phyloP scores from a whole-genome alignment of 306 rosid genomes.

The Dalbergia cochinchinensis region DNA sequence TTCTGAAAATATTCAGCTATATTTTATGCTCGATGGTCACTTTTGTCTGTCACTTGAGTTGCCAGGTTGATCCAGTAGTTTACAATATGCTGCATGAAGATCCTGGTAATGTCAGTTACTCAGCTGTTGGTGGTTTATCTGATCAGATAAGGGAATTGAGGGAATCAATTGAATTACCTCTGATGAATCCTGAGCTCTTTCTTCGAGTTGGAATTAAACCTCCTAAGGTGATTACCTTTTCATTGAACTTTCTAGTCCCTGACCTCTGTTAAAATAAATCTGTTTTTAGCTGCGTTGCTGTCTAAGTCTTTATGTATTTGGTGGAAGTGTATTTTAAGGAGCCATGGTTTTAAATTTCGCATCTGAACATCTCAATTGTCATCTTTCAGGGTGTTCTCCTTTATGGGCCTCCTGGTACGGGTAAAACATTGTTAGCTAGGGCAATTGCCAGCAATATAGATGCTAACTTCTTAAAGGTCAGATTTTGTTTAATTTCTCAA shows the following conservation, averaged over 20 bases:
- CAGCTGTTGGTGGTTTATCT: slow-evolving; percentile 98
- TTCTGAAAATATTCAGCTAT: slow-evolving; percentile 21
- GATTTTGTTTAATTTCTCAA: slow-evolving; percentile 22
- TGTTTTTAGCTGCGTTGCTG: slow-evolving; percentile 4
- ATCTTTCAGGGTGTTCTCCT: slow-evolving; percentile 90
- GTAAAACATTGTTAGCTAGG: slow-evolving; percentile 93
- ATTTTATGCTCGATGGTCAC: slow-evolving; percentile 12
- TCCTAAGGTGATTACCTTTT: slow-evolving; percentile 76
- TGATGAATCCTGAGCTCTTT: slow-evolving; percentile 98
- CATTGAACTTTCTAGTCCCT: slow-evolving; percentile 16
- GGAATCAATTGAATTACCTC: slow-evolving; percentile 92
- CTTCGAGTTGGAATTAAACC: slow-evolving; percentile 97
- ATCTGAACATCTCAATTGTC: slow-evolving; percentile 33
- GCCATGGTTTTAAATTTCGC: slow-evolving; percentile 29
- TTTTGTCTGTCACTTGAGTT: slow-evolving; percentile 42
- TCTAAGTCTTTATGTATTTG: not conserved
- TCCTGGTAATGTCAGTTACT: slow-evolving; percentile 97
- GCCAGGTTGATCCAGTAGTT: slow-evolving; percentile 92
- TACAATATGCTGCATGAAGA: slow-evolving; percentile 98
- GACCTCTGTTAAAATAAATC: not conserved
- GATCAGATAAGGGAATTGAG: slow-evolving; percentile 98
- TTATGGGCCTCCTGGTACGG: slow-evolving; percentile 98
- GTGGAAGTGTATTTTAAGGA: slow-evolving; percentile 19
- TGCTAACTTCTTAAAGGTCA: slow-evolving; percentile 94
- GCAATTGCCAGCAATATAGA: slow-evolving; percentile 97